These are phyloP conservation scores for Ophioceras dolichostomum DNA, from an alignment of 2,329 filamentous ascomycete species.

Conservation along the genomic window DNA sequence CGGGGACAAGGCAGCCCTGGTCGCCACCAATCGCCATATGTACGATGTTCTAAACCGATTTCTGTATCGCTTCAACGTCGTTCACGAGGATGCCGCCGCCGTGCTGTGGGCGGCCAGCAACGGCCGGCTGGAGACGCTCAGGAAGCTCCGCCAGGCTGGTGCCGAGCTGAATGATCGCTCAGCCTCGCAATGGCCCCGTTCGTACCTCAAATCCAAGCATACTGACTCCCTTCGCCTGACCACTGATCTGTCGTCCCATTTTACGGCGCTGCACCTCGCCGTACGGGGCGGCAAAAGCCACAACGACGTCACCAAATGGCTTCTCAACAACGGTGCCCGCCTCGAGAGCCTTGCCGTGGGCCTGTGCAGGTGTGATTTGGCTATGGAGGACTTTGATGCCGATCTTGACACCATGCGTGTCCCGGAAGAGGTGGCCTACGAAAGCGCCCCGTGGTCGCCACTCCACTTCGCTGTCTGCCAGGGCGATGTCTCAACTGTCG, in stretches of 20 bases:
- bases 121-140: background rate
- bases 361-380: background rate
- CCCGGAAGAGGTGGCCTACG: background rate
- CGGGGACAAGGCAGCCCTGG: background rate
- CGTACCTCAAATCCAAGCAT: background rate
- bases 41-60: background rate
- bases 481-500: background rate
- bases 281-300: background rate
- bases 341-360: background rate
- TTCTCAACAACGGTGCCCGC: background rate
- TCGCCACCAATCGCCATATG: background rate
- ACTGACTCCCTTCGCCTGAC: background rate
- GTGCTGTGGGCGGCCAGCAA: background rate
- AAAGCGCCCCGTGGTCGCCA: background rate
- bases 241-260: background rate
- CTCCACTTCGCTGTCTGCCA: background rate
- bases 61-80: constrained; percentile 1
- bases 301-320: background rate
- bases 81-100: background rate
- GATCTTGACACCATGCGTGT: background rate
- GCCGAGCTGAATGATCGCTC: background rate
- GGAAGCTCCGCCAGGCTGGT: background rate
- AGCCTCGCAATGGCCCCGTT: background rate
- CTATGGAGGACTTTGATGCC: background rate
- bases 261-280: background rate